phyloP scores from a whole-genome alignment of 2,329 filamentous ascomycete genomes.

The Coniochaeta prunicola region DNA sequence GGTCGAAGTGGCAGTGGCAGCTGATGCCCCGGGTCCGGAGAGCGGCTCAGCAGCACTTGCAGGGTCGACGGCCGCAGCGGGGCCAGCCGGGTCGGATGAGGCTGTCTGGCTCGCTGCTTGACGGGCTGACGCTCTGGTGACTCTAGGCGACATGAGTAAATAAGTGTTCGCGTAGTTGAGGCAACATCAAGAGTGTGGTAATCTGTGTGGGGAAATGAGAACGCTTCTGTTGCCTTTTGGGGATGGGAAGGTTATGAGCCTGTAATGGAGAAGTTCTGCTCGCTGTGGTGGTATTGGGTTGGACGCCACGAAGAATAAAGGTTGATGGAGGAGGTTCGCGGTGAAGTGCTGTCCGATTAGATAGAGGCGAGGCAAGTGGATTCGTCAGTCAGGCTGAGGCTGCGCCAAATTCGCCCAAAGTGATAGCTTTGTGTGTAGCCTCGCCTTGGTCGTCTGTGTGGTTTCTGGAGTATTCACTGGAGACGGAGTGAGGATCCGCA shows the following conservation, averaged over 20 bases:
- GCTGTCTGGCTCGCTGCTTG: slow-evolving; percentile 64
- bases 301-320: not conserved
- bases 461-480: not conserved
- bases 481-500: not conserved
- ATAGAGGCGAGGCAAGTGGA: not conserved
- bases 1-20: not conserved
- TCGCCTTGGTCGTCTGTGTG: not conserved
- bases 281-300: not conserved
- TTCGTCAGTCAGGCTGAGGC: not conserved
- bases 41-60: slow-evolving; percentile 29
- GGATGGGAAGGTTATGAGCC: not conserved
- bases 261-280: not conserved
- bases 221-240: not conserved
- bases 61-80: slow-evolving; percentile 24
- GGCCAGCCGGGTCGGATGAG: slow-evolving; percentile 29
- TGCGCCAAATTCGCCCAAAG: not conserved
- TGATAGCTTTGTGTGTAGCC: not conserved
- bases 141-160: slow-evolving; percentile 90
- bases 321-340: not conserved
- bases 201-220: not conserved
- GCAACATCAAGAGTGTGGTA: slow-evolving; percentile 10
- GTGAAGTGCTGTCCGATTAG: not conserved
- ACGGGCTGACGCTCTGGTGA: slow-evolving; percentile 91
- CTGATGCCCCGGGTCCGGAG: slow-evolving; percentile 10
- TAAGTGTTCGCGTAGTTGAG: slow-evolving; percentile 13